Evolutionary conservation across 129 eudicot genomes (phyloP).

Genomic region (Centella asiatica): DNA sequence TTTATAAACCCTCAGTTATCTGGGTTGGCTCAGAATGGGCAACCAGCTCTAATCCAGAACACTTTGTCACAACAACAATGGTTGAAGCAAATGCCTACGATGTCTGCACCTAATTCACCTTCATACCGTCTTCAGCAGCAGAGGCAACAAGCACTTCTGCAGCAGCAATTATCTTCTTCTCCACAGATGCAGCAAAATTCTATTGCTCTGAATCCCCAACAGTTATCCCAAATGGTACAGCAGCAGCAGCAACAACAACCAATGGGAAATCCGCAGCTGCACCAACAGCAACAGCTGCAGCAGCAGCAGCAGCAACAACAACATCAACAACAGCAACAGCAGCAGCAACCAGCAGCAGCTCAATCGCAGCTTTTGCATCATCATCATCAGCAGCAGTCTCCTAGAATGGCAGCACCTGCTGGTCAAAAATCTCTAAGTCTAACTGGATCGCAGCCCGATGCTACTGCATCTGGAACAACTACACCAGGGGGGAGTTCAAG

Average conservation of each 20-base stretch:
- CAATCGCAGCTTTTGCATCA: conserved; percentile 26
- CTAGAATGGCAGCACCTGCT: conserved; percentile 55
- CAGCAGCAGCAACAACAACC: conserved; percentile 61
- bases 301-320: conserved; percentile 31
- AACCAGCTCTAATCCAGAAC: conserved; percentile 62
- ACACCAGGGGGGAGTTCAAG: conserved; percentile 97
- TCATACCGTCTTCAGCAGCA: conserved; percentile 67
- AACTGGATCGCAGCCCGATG: conserved; percentile 94
- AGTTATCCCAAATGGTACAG: conserved; percentile 61
- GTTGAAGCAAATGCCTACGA: conserved; percentile 77
- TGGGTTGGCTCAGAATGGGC: conserved; percentile 71
- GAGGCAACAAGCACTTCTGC: conserved; percentile 43
- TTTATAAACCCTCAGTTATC: conserved; percentile 68
- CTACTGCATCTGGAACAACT: conserved; percentile 83
- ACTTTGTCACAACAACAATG: conserved; percentile 66
- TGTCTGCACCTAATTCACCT: conserved; percentile 75
- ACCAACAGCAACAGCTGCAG: background rate
- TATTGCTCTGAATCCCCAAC: conserved; percentile 52
- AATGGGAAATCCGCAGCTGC: conserved; percentile 35
- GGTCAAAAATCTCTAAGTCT: conserved; percentile 82
- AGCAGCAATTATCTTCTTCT: conserved; percentile 59
- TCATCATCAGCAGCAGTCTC: conserved; percentile 73
- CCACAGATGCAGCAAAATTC: conserved; percentile 67
- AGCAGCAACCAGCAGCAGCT: conserved; percentile 8
- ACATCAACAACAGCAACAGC: conserved; percentile 33